Conservation (phyloP, 2,329 filamentous ascomycete species). For the Calonectria pteridis region DNA sequence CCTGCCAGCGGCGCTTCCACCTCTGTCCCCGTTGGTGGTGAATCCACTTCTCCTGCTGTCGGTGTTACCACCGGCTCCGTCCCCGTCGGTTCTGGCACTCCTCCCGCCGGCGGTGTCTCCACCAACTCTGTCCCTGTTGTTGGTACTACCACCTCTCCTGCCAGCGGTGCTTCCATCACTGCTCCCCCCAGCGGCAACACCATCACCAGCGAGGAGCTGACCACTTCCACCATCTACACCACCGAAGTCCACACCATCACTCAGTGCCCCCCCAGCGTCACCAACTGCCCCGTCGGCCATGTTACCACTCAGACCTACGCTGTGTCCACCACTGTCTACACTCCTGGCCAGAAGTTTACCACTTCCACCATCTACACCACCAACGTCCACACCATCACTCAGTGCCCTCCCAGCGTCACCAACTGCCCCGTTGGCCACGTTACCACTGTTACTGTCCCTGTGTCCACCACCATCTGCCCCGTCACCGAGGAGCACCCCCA, state of each 20-base stretch:
- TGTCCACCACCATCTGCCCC: constrained; percentile 59
- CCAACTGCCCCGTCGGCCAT: constrained; percentile 12
- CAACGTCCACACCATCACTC: constrained; percentile 35
- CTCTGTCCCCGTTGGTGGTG: constrained; percentile 11
- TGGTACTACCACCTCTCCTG: constrained; percentile 14
- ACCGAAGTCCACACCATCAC: constrained; percentile 46
- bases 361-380: constrained; percentile 42
- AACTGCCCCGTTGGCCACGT: constrained; percentile 44
- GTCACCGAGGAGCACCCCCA: constrained; percentile 45
- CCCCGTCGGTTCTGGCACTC: background rate
- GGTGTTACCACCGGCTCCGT: background rate
- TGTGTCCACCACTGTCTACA: constrained; percentile 48
- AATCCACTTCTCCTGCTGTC: no score
- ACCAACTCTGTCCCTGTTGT: constrained; percentile 23
- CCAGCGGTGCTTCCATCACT: constrained; percentile 13
- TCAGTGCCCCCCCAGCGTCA: constrained; percentile 46
- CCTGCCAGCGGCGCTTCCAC: background rate
- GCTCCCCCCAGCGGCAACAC: background rate
- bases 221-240: constrained; percentile 49
- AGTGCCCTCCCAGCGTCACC: constrained; percentile 34
- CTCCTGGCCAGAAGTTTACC: constrained; percentile 24
- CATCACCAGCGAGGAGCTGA: constrained; percentile 36
- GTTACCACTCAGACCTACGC: constrained; percentile 18
- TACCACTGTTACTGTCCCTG: constrained; percentile 48
- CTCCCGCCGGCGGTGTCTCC: constrained; percentile 3